Evolutionary conservation across 2,329 filamentous ascomycete species (phyloP).

Genomic region (Aspergillus ibericus): DNA sequence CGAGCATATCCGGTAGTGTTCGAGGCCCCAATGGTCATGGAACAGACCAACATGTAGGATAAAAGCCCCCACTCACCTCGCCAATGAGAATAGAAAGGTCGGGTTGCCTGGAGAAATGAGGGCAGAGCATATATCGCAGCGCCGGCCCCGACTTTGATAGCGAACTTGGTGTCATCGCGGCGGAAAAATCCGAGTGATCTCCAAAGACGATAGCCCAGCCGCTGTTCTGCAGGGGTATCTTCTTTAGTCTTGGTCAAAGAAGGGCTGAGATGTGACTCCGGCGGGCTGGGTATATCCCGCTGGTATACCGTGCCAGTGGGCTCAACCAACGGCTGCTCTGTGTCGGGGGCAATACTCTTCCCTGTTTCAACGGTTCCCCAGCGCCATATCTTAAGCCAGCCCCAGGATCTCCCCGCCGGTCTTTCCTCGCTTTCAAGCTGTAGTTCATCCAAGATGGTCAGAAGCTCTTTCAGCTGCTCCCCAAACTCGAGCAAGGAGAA

Average conservation of each 20-base stretch:
- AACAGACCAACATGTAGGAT: conserved; percentile 97
- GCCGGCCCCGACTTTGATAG: conserved; percentile 88
- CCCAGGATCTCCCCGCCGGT: conserved; percentile 67
- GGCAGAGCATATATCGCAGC: conserved; percentile 86
- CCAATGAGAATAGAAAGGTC: conserved; percentile 82
- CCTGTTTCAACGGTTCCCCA: conserved; percentile 22
- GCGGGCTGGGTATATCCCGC: background rate
- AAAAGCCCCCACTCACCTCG: conserved; percentile 94
- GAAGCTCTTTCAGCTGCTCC: conserved; percentile 79
- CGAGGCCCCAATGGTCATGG: conserved; percentile 93
- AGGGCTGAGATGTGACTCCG: background rate
- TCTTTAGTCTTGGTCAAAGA: background rate
- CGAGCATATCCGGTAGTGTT: conserved; percentile 89
- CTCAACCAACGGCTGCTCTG: conserved; percentile 13
- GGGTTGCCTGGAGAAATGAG: conserved; percentile 76
- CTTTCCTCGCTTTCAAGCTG: conserved; percentile 66
- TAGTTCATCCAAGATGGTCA: conserved; percentile 82
- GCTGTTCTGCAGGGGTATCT: conserved; percentile 23
- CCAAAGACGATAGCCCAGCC: conserved; percentile 54
- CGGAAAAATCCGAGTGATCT: conserved; percentile 57
- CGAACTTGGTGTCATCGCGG: conserved; percentile 71
- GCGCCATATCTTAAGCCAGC: conserved; percentile 82
- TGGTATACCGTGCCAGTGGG: background rate
- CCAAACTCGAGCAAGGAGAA: conserved; percentile 89
- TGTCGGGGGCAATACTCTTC: conserved; percentile 15